Percentiles rank a stretch among this genome's conserved stretches.
Conservation (phyloP, 257 asterid genomes). For the Penstemon newberryi region DNA sequence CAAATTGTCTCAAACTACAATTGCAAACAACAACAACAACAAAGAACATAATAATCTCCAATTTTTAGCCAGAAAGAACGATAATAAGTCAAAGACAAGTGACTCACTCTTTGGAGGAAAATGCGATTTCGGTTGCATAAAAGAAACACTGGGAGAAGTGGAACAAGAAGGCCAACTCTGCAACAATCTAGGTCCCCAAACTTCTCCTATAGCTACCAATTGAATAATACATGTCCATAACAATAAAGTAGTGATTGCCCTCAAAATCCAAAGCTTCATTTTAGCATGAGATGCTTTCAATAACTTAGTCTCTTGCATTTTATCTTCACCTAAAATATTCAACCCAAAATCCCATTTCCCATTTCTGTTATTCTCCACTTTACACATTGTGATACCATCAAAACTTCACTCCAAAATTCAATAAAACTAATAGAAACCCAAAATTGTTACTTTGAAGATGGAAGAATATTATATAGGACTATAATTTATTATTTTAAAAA, state of each 20-base stretch:
- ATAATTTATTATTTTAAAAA: background rate
- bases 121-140: slow-evolving; percentile 24
- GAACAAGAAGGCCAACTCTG: slow-evolving; percentile 58
- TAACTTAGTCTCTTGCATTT: slow-evolving; percentile 26
- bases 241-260: slow-evolving; percentile 43
- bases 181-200: slow-evolving; percentile 53
- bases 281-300: slow-evolving; percentile 38
- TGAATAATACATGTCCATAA: slow-evolving; percentile 57
- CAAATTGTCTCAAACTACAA: slow-evolving; percentile 2
- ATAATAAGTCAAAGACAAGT: background rate
- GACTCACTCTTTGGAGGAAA: slow-evolving; percentile 54
- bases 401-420: slow-evolving; percentile 20
- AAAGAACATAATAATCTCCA: slow-evolving; percentile 11
- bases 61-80: slow-evolving; percentile 21
- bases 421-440: background rate
- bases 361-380: slow-evolving; percentile 23
- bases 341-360: slow-evolving; percentile 27
- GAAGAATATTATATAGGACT: background rate
- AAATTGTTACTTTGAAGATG: slow-evolving; percentile 10
- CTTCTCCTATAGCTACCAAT: slow-evolving; percentile 53
- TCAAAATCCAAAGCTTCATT: slow-evolving; percentile 57
- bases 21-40: slow-evolving; percentile 9
- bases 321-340: slow-evolving; percentile 32
- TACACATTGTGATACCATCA: slow-evolving; percentile 30
- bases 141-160: slow-evolving; percentile 22